Conservation (phyloP, 805 yeast species). For the Candida morakotiae region DNA sequence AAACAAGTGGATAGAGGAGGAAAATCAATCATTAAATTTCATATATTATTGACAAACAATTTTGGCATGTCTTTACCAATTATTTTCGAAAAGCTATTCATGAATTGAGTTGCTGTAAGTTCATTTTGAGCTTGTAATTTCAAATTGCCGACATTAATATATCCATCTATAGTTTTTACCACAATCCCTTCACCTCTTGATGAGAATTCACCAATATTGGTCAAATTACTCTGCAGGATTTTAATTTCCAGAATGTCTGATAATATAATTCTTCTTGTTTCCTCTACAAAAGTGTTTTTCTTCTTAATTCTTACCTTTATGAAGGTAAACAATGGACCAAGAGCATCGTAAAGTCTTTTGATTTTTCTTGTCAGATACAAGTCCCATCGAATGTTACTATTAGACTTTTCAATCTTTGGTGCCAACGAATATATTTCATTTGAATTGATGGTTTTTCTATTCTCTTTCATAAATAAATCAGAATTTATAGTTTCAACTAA, state of each 20-base stretch:
- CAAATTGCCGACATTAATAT: conserved; percentile 29
- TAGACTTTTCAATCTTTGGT: conserved; percentile 43
- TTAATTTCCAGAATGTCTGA: conserved; percentile 27
- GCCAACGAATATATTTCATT: conserved; percentile 49
- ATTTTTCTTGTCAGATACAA: conserved; percentile 32
- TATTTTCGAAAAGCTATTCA: conserved; percentile 41
- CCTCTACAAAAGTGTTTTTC: conserved; percentile 24
- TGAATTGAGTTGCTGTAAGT: conserved; percentile 45
- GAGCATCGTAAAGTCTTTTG: conserved; percentile 40
- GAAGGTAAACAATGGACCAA: conserved; percentile 55
- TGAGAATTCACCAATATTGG: conserved; percentile 20
- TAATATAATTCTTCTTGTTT: conserved; percentile 45
- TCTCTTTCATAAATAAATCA: conserved; percentile 16
- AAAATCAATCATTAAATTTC: no score
- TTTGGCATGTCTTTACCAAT: conserved; percentile 28
- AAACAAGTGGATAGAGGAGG: no score
- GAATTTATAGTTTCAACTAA: conserved; percentile 42
- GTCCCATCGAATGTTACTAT: conserved; percentile 48
- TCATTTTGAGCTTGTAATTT: conserved; percentile 54
- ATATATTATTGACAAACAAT: no score
- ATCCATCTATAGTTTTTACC: conserved; percentile 44
- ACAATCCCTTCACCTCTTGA: conserved; percentile 21
- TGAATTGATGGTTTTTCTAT: conserved; percentile 17
- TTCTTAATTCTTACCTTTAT: conserved; percentile 31
- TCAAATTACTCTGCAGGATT: not conserved